Base-by-base conservation (phyloP, 2,329 filamentous ascomycete genomes). In the Akanthomyces uredinophilus region DNA sequence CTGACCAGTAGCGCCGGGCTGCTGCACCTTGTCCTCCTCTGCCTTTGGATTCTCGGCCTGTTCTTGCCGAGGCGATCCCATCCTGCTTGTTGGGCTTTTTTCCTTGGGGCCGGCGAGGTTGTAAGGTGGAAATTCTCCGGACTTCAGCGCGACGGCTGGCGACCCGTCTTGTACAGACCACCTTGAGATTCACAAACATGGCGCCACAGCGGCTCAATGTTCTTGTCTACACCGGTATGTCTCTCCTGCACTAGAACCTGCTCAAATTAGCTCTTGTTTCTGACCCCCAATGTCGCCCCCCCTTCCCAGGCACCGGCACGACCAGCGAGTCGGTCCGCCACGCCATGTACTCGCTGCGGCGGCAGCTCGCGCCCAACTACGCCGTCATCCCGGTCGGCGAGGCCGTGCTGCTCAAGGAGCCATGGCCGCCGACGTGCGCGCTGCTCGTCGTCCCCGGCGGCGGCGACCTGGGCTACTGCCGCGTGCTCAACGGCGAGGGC, bases 401-500 rank as follows among this genome's bases (percentile, higher is more conserved):
- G 63, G 82, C 88, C 7, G 86, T 89, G 66, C 80, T 99, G 62
- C 81, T 96, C 70, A 92, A 93, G 67, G 95, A 99, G 73, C 95
- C 95, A 14, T 99, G 95, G 95, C 83, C 87, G 1, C 79, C 89
- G 3, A 89, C 91, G 2, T 98, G 94, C 73, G 92, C 92, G 0
- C 83, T 98, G 11, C 83, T 99, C 7, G 93, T 98, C 2, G 86
- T 99, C 58, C 95, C 95, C 1, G 95, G 95, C 24, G 95, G 95
- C 37, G 94, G 91, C n/a, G 95, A 99, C 71, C 81, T 96, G 57
- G 91, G 90, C 55, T 99, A 97, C 75, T 96, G 93, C 74, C 87
- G 90, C 32, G 87, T 86, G 2, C 83, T 99, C 65, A 95, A 98
- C 73, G 95, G 95, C 41, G 81, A 87, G 58, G 95, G 94, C 1